A percentile compares a stretch with the other conserved stretches of the same genome.
Conservation (phyloP, 495 filamentous ascomycete species). For the Chaetomium cochliodes region DNA sequence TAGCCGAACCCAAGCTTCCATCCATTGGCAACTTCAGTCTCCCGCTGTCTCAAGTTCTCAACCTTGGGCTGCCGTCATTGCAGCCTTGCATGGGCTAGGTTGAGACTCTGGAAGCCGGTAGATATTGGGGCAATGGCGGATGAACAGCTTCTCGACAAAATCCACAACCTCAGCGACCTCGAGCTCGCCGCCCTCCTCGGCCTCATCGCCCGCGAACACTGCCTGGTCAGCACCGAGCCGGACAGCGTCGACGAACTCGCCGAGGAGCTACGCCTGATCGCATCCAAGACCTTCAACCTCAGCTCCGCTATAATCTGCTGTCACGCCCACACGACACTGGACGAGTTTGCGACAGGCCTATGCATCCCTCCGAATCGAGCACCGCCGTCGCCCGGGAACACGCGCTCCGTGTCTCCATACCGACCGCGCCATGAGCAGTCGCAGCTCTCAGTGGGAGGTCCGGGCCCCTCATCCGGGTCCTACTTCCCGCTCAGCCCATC, state of each 20-base stretch:
- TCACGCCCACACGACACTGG: constrained; percentile 66
- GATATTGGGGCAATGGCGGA: constrained; percentile 56
- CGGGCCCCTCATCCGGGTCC: constrained; percentile 21
- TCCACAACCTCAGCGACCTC: constrained; percentile 77
- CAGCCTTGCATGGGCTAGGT: background rate
- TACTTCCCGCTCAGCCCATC: constrained; percentile 26
- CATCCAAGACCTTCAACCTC: constrained; percentile 69
- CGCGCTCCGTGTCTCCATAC: constrained; percentile 40
- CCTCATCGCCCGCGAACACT: constrained; percentile 77
- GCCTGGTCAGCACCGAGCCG: constrained; percentile 73
- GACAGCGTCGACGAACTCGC: constrained; percentile 61
- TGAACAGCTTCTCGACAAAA: constrained; percentile 56
- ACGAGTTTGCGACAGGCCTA: constrained; percentile 73
- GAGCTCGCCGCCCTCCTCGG: constrained; percentile 84
- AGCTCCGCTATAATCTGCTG: constrained; percentile 67
- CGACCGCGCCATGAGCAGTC: constrained; percentile 32
- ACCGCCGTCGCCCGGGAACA: constrained; percentile 28
- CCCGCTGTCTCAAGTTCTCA: background rate
- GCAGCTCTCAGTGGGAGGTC: constrained; percentile 16
- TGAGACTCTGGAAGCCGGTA: background rate
- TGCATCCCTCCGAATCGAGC: constrained; percentile 44
- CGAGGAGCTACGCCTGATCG: constrained; percentile 69
- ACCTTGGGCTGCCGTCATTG: background rate
- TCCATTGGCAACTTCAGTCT: background rate
- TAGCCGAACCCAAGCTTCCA: background rate